Base-by-base conservation (phyloP, 192 early-diverging fungal species). In the Phlyctochytrium arcticum region DNA sequence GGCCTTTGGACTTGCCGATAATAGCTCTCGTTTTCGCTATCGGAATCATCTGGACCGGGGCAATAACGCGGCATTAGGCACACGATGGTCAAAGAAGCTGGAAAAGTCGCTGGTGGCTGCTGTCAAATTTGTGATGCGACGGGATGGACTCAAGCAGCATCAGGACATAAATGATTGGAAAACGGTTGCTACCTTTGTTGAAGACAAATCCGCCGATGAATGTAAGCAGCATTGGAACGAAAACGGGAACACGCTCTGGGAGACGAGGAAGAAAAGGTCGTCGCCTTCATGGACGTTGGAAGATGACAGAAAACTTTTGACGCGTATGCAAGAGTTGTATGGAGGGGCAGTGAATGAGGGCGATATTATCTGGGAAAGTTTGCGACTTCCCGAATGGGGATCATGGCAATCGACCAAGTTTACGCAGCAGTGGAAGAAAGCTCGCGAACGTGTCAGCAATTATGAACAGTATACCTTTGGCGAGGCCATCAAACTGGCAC, bases 281-380 rank as follows among this genome's bases (percentile, higher is more conserved):
- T 19, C 19, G 56, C 27, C 6, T 24, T 12, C 1, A 24, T 61
- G 59, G 59, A 61, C 59, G 39, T 12, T 2, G 31, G 32, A 26
- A 5, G 59, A 61, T 32, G 59, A 61, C 19, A n/a, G 46, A 15
- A 46, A 61, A 12, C 46, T 61, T 0, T 46, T 61, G 12, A 27
- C 59, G 10, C 59, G 37, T 15, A 61, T 61, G 24, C 27, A 26
- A 10, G 34, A 15, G 12, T 17, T 61, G 15, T 32, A 48, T 48
- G 59, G 30, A 19, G 24, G 19, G 12, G 59, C 59, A n/a, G 23
- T 26, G 6, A 27, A 61, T 33, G 59, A 48, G 26, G 3, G 12
- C 12, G 59, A 61, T 6, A 32, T 61, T 4, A n/a, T n/a, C 5
- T 61, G 59, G 59, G 1, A 35, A 6, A n/a, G 23, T n/a, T 9